Evolutionary conservation across 768 basidiomycete species (phyloP), one percentile per base, ranked within the genome.

Genomic region (Holtermanniella nyarrowii): DNA sequence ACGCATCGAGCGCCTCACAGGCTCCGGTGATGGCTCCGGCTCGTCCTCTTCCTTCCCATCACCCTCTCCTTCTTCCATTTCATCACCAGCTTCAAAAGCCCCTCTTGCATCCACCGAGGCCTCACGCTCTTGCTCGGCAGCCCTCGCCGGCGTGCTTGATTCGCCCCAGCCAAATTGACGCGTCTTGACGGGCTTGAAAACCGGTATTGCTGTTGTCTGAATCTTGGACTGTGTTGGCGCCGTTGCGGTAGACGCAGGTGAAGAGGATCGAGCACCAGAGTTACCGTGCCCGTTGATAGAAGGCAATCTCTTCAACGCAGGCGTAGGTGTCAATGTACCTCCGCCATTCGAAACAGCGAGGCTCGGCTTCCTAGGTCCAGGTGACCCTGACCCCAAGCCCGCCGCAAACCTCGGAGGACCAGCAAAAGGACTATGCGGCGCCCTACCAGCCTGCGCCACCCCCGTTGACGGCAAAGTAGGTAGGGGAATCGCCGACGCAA

Each of bases 341-440:
- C 10, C 7, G 16, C 10, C 31, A 37, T 7, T 16, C 10, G 31
- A 37, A 37, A 16, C 10, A 7, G 31, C 31, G 16, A 37, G 10
- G 31, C 31, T 37, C 16, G 31, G 31, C 31, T 37, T 37, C 10
- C 31, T 7, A 7, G 31, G 31, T 37, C 10, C 7, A 16, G 31
- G 31, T 7, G 10, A 7, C 7, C 31, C 31, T 7, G 7, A 7
- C 16, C 10, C 10, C 31, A 37, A 37, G 16, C 10, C 7, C 10
- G 7, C 23, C 1, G 61, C 53, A 52, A 68, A 68, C 27, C 58
- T 43, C 7, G 66, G 66, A 42, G 66, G 66, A 11, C 66, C 66
- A 13, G 61, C 31, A 50, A 68, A 68, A 0, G 66, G 46, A 31
- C 46, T 48, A 21, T 37, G 12, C 18, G 27, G 26, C 21, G 26